Conservation (phyloP, 2,329 filamentous ascomycete genomes). For the Aspergillus sp. region DNA sequence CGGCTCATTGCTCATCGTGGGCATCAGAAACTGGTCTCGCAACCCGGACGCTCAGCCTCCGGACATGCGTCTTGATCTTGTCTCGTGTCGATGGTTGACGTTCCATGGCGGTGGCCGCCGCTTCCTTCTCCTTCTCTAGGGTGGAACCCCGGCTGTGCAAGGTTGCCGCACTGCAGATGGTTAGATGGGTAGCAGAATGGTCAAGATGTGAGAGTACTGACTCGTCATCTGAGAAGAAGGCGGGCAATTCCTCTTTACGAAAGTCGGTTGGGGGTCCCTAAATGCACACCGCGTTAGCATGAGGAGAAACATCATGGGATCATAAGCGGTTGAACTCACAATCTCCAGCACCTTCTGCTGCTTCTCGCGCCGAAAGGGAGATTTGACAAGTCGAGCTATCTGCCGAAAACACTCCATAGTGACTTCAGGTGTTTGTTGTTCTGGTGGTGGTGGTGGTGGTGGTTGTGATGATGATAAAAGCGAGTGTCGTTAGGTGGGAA, state of each 20-base stretch:
- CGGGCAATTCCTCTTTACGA: conserved; percentile 44
- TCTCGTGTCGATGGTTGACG: conserved; percentile 32
- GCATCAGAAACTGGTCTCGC: conserved; percentile 22
- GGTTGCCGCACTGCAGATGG: conserved; percentile 37
- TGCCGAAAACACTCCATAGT: conserved; percentile 42
- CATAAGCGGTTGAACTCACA: conserved; percentile 24
- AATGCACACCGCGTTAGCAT: neutral
- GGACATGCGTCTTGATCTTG: conserved; percentile 33
- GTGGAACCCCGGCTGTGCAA: conserved; percentile 34
- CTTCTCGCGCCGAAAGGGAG: conserved; percentile 34
- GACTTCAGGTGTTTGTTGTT: conserved; percentile 1
- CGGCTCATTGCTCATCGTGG: conserved; percentile 19
- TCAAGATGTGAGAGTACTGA: conserved; percentile 28
- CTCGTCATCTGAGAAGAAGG: conserved; percentile 45
- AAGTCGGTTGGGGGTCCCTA: conserved; percentile 48
- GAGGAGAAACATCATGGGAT: neutral
- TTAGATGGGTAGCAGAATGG: conserved; percentile 26
- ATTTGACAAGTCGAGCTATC: conserved; percentile 37
- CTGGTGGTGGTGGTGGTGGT: neutral
- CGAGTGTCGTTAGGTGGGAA: neutral
- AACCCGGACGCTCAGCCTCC: conserved; percentile 32
- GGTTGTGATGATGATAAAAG: no score
- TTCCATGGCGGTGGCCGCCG: conserved; percentile 27
- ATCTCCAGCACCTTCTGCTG: conserved; percentile 38
- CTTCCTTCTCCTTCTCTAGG: conserved; percentile 30